Evolutionary conservation across 305 asterid species (phyloP).

Genomic region (Andrographis paniculata): DNA sequence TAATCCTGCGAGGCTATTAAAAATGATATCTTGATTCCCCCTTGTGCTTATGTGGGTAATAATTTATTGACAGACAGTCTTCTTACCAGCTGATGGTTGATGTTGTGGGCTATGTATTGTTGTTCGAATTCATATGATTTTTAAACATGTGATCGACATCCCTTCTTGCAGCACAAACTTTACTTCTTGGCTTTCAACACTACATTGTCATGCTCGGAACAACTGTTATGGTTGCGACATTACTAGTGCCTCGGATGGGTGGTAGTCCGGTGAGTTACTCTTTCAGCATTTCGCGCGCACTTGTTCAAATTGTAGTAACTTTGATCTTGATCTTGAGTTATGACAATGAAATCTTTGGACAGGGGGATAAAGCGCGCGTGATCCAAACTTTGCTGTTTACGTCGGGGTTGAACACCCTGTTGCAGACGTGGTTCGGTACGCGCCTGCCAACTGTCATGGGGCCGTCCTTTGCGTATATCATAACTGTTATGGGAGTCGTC

Average conservation of each 20-base stretch:
- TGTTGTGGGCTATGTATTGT: too few relatives aligned
- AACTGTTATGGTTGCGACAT: slow-evolving; percentile 60
- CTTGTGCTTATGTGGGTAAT: background rate
- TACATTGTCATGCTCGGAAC: slow-evolving; percentile 93
- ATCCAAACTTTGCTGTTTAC: slow-evolving; percentile 82
- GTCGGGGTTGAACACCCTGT: slow-evolving; percentile 83
- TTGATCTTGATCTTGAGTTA: background rate
- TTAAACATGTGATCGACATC: slow-evolving; percentile 1
- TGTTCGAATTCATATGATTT: too few relatives aligned
- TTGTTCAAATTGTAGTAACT: background rate
- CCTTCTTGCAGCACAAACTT: slow-evolving; percentile 56
- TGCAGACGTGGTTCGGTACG: slow-evolving; percentile 86
- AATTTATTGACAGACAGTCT: too few relatives aligned
- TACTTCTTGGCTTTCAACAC: slow-evolving; percentile 70
- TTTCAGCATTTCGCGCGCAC: slow-evolving; percentile 10
- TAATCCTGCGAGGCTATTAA: too few relatives aligned
- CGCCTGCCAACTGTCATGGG: slow-evolving; percentile 98
- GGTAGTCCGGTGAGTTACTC: slow-evolving; percentile 54
- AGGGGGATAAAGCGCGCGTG: slow-evolving; percentile 93
- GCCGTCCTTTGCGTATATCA: slow-evolving; percentile 74
- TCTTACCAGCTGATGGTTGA: too few relatives aligned
- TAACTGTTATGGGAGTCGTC: slow-evolving; percentile 61
- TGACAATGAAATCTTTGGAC: slow-evolving; percentile 18
- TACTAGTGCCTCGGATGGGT: slow-evolving; percentile 82
- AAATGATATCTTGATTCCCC: background rate